Evolutionary conservation across 805 yeast genomes (phyloP), one percentile per base, ranked within the genome.

Genomic region (Pichia eremophila): DNA sequence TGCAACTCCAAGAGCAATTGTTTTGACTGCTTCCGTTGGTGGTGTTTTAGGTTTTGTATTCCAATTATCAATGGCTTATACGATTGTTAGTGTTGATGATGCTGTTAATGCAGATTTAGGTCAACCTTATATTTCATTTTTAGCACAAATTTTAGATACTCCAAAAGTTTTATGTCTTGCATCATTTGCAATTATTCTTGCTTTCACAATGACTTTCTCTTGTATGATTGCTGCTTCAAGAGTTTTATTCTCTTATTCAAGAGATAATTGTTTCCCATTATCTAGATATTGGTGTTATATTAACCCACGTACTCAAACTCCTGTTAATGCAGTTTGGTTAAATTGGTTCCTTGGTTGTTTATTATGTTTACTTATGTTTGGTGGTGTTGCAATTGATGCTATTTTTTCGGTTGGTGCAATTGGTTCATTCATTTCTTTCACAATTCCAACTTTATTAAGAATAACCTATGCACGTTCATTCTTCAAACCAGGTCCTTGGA

Each of bases 321-420:
- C 89, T 7, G 70, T 83, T 44, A 70, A 77, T 58, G 85, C 86
- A 0, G 82, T 78, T 28, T 73, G 82, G 77, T 61, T 76, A 54
- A 78, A 80, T 64, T 69, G 72, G 57, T 52, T 72, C 32, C 54
- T 80, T 43, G 83, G 83, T 34, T 76, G 77, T 57, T 69, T 78
- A 25, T 65, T 79, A 22, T 69, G 77, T 47, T 70, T 79, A 50
- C 72, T 81, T 60, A 78, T 81, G 62, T 81, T 81, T 34, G 84
- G 84, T 38, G 79, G 77, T 49, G 70, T 74, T 19, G 83, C 87
- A 43, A 78, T 81, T 54, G 80, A 75, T 31, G 88, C 88, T 40
- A 79, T 81, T 51, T 82, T 82, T 66, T 79, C 85, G 2, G 84
- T 82, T 43, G 85, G 86, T 45, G 87, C 85, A 41, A 80, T 81